Evolutionary conservation across 176 grass and related monocot genomes (phyloP).

Genomic region (Raddia distichophylla): DNA sequence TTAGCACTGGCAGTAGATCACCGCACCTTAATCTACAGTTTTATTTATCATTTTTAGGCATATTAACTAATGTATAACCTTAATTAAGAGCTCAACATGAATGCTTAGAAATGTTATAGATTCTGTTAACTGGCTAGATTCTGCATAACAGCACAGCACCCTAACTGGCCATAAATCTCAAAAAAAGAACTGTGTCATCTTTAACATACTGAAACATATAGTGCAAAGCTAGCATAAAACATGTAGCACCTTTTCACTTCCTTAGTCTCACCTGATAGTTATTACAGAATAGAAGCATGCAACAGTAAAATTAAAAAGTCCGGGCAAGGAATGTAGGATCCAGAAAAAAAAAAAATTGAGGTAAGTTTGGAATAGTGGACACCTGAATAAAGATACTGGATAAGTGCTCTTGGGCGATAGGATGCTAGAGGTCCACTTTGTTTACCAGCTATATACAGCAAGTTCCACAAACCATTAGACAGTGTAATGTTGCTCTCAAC

Average conservation of each 20-base stretch:
- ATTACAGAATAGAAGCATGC: slow-evolving; percentile 7
- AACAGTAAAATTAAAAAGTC: slow-evolving; percentile 7
- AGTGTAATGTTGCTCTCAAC: slow-evolving; percentile 35
- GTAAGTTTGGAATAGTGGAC: slow-evolving; percentile 25
- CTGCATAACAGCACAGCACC: neutral
- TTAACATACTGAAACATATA: slow-evolving; percentile 1
- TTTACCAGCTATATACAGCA: slow-evolving; percentile 73
- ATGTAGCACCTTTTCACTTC: slow-evolving; percentile 16
- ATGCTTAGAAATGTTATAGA: slow-evolving; percentile 31
- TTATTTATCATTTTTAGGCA: slow-evolving; percentile 8
- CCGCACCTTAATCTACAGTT: neutral
- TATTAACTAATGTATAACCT: neutral
- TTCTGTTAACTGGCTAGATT: slow-evolving; percentile 13
- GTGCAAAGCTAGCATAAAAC: slow-evolving; percentile 23
- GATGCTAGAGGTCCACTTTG: slow-evolving; percentile 61
- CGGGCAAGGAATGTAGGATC: slow-evolving; percentile 20
- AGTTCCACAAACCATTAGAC: slow-evolving; percentile 51
- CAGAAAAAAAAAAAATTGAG: slow-evolving; percentile 12
- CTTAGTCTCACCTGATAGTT: neutral
- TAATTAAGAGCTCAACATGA: slow-evolving; percentile 11
- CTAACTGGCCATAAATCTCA: neutral
- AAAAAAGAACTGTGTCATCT: neutral
- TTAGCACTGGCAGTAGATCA: neutral
- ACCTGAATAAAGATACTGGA: slow-evolving; percentile 96
- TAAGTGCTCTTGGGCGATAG: slow-evolving; percentile 75